Conservation (phyloP, 345 rosid species). For the Murraya paniculata region DNA sequence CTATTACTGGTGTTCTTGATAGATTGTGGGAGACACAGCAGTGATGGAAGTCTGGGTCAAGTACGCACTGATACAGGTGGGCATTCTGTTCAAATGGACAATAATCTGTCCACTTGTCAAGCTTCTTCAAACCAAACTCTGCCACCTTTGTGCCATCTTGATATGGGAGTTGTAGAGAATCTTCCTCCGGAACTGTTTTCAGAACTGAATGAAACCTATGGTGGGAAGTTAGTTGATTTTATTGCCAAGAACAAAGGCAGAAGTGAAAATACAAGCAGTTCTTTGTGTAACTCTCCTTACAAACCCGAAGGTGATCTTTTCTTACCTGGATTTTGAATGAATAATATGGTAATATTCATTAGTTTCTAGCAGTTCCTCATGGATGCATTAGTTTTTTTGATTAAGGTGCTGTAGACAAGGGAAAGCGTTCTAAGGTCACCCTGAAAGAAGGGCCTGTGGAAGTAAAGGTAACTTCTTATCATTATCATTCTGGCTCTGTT, state of each 20-base stretch:
- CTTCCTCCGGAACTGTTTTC: slow-evolving; percentile 81
- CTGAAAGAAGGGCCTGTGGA: slow-evolving; percentile 16
- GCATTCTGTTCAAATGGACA: slow-evolving; percentile 33
- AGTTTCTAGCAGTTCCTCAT: slow-evolving; percentile 13
- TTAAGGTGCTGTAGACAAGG: slow-evolving; percentile 23
- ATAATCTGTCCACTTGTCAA: slow-evolving; percentile 26
- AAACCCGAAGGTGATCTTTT: slow-evolving; percentile 37
- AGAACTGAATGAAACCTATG: slow-evolving; percentile 79
- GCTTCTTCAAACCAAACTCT: slow-evolving; percentile 31
- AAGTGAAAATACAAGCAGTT: slow-evolving; percentile 26
- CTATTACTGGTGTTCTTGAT: slow-evolving; percentile 24
- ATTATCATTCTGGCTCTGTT: neutral
- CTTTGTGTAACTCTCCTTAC: slow-evolving; percentile 18
- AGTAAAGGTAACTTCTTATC: slow-evolving; percentile 38
- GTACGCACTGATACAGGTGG: slow-evolving; percentile 24
- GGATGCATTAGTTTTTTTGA: neutral
- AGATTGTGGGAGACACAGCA: slow-evolving; percentile 37
- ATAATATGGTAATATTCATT: neutral
- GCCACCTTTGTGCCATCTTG: slow-evolving; percentile 74
- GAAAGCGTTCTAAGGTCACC: slow-evolving; percentile 21
- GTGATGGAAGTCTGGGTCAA: slow-evolving; percentile 31
- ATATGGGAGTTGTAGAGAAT: slow-evolving; percentile 71
- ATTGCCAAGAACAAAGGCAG: slow-evolving; percentile 50
- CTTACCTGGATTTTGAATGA: neutral
- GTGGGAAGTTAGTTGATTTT: slow-evolving; percentile 60